Evolutionary conservation across 345 rosid species (phyloP), one percentile per base, ranked within the genome.

Genomic region (Anacardium occidentale): DNA sequence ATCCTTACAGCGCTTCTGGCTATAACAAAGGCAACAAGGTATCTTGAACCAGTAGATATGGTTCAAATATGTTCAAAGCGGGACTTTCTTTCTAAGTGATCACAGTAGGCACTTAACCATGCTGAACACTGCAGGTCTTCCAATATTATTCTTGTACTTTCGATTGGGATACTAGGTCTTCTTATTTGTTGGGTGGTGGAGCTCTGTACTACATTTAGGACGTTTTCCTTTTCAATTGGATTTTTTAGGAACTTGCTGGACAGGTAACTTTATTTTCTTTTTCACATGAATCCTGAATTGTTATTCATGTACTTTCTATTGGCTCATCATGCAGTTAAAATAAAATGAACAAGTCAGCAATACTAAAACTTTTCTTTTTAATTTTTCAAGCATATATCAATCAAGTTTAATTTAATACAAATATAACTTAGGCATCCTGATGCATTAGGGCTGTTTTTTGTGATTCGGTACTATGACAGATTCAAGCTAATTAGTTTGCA

Each of bases 11-110:
- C 98, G 63, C 86, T 92, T 51, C 70, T 95, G 88, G 99, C 98
- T 74, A 78, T 90, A 77, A 95, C 97, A 0, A 86, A 92, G 73
- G 99, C 99, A 78, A 92, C 99, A 71, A 89, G 99, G 99, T 90
- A 87, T 7, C 15, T 65, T 56, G 47, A 66, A 40, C 65, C 56
- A 37, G 73, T 44, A 37, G 53, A 55, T 61, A 59, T 50, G 72
- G 25, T 81, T 78, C 47, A 50, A 74, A 67, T 42, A 61, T 18
- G 64, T 79, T 42, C 42, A 34, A 67, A 64, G 62, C 74, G 34
- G 54, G 45, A 29, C 10, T 42, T 57, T 55, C 59, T 15, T 57
- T 20, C 47, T 60, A 40, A 40, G 21, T 25, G 15, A 8, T 24
- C 37, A 50, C 26, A 11, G 64, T 26, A 57, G 63, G 55, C 55